These are phyloP conservation scores for Onygenales sp. DNA, from an alignment of 2,329 filamentous ascomycete species.

Conservation along the genomic window DNA sequence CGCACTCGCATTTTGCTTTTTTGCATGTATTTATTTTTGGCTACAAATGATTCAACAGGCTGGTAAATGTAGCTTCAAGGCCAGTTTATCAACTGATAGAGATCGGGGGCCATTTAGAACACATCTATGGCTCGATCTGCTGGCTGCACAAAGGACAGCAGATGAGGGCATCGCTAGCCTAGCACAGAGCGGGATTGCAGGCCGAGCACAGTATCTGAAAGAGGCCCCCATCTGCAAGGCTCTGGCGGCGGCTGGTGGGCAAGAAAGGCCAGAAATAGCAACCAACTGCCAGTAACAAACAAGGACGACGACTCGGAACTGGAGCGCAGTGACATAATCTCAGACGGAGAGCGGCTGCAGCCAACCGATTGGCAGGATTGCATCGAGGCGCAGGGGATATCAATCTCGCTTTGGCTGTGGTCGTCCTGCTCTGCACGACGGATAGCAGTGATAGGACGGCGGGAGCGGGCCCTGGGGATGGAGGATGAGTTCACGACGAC, in stretches of 20 bases:
- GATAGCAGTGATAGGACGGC: not conserved
- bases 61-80: not conserved
- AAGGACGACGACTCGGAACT: not conserved
- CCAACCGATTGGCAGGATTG: not conserved
- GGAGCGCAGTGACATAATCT: not conserved
- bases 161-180: not conserved
- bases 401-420: not conserved
- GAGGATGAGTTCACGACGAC: not conserved
- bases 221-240: not conserved
- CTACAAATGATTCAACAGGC: not conserved
- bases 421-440: not conserved
- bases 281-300: not conserved
- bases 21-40: slow-evolving; percentile 2
- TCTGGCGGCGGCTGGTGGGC: not conserved
- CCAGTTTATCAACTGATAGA: not conserved
- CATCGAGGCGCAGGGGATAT: not conserved
- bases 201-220: not conserved
- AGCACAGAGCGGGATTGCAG: not conserved
- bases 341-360: not conserved
- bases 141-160: not conserved
- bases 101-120: not conserved
- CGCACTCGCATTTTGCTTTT: not conserved
- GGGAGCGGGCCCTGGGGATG: not conserved
- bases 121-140: not conserved
- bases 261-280: not conserved